These are phyloP conservation scores for Croton laevigatus DNA, from an alignment of 441 rosid species.

Conservation along the genomic window DNA sequence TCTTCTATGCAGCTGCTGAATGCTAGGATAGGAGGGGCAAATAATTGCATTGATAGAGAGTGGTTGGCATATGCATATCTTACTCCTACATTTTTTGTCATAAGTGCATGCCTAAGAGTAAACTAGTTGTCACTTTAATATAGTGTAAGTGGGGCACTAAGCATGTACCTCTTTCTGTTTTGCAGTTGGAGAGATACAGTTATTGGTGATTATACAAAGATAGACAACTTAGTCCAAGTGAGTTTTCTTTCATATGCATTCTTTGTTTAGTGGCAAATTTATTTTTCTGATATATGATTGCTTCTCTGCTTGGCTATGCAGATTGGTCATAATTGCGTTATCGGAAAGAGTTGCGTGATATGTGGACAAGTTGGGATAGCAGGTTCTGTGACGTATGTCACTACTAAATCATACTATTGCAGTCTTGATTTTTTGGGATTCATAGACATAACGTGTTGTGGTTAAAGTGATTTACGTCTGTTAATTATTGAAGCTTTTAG, in stretches of 20 bases:
- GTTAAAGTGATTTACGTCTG: background rate
- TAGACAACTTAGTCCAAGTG: conserved; percentile 82
- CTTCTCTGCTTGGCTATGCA: conserved; percentile 29
- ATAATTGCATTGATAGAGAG: conserved; percentile 73
- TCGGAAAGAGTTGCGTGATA: conserved; percentile 68
- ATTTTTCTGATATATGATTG: conserved; percentile 8
- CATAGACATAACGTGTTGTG: background rate
- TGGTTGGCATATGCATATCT: conserved; percentile 36
- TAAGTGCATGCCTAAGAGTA: background rate
- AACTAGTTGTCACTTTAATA: background rate
- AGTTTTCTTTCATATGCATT: conserved; percentile 11
- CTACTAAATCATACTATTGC: background rate
- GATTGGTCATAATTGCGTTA: conserved; percentile 75
- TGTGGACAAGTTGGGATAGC: conserved; percentile 87
- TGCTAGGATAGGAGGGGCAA: conserved; percentile 70
- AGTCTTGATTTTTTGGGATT: background rate
- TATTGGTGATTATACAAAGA: conserved; percentile 62
- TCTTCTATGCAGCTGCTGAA: conserved; percentile 37
- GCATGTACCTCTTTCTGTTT: conserved; percentile 20
- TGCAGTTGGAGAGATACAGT: conserved; percentile 82
- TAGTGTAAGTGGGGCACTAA: conserved; percentile 13
- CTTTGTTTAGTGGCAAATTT: background rate
- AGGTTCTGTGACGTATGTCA: conserved; percentile 74
- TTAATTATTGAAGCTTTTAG: background rate
- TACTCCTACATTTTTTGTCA: background rate